Evolutionary conservation across 805 yeast genomes (phyloP).

Genomic region (Metschnikowia cerradonensis): DNA sequence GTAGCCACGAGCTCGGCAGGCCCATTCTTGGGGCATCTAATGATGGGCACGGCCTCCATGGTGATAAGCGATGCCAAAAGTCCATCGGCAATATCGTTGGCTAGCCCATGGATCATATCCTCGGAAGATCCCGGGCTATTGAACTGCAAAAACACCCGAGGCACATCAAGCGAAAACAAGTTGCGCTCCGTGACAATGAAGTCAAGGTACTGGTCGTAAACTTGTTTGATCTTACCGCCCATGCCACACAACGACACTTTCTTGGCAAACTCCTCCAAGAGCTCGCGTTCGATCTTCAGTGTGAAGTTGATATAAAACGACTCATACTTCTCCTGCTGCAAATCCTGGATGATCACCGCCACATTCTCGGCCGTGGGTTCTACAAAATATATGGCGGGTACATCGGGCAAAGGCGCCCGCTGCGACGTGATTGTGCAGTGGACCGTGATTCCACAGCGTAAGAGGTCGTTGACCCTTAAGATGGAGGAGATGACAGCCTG

Average conservation of each 20-base stretch:
- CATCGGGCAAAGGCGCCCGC: slow-evolving; percentile 87
- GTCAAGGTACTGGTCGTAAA: slow-evolving; percentile 90
- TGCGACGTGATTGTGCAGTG: slow-evolving; percentile 70
- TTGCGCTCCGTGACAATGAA: slow-evolving; percentile 92
- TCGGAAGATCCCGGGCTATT: slow-evolving; percentile 73
- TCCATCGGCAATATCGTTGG: slow-evolving; percentile 73
- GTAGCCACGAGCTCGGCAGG: slow-evolving; percentile 94
- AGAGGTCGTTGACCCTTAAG: slow-evolving; percentile 84
- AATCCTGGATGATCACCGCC: slow-evolving; percentile 62
- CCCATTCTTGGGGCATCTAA: slow-evolving; percentile 87
- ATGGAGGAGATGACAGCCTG: slow-evolving; percentile 87
- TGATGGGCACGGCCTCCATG: slow-evolving; percentile 76
- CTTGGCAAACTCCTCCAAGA: slow-evolving; percentile 85
- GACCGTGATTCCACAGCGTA: slow-evolving; percentile 87
- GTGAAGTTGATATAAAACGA: slow-evolving; percentile 83
- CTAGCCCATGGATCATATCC: slow-evolving; percentile 61
- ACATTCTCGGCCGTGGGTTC: slow-evolving; percentile 82
- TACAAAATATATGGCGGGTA: slow-evolving; percentile 89
- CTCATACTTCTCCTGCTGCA: slow-evolving; percentile 71
- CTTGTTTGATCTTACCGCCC: slow-evolving; percentile 73
- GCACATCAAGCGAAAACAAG: slow-evolving; percentile 72
- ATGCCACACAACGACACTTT: slow-evolving; percentile 71
- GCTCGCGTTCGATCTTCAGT: slow-evolving; percentile 67
- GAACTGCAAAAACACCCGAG: slow-evolving; percentile 61
- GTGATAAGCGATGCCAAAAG: slow-evolving; percentile 77